Percentiles rank a stretch among this genome's conserved stretches.
phyloP scores from a whole-genome alignment of 176 grass and related monocot species.

The Paspalum vaginatum region DNA sequence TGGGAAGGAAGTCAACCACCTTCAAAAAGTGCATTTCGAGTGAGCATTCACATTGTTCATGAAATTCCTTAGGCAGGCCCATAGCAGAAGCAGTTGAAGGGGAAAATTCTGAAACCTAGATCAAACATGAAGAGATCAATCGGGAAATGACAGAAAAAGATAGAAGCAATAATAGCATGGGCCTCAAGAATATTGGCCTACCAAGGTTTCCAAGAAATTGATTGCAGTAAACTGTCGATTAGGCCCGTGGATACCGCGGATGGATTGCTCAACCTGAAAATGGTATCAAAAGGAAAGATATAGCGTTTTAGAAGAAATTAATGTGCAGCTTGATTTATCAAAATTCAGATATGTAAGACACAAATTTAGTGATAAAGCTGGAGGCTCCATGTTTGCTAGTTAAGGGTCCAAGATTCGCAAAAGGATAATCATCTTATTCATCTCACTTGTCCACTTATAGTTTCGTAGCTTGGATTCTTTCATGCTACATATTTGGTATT shows the following conservation, averaged over 20 bases:
- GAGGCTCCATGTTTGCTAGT: slow-evolving; percentile 18
- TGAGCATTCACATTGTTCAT: slow-evolving; percentile 78
- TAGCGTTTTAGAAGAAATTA: slow-evolving; percentile 19
- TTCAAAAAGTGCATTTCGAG: slow-evolving; percentile 93
- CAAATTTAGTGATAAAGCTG: not conserved
- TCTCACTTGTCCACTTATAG: slow-evolving; percentile 16
- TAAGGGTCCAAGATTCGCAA: not conserved
- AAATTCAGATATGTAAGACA: slow-evolving; percentile 1
- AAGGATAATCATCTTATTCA: slow-evolving; percentile 6
- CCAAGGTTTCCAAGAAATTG: slow-evolving; percentile 88
- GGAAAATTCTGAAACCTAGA: slow-evolving; percentile 92
- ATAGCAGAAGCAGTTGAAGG: slow-evolving; percentile 90
- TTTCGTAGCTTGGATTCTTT: not conserved
- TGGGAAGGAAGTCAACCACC: slow-evolving; percentile 44
- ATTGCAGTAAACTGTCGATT: slow-evolving; percentile 72
- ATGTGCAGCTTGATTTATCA: not conserved
- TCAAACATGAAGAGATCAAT: slow-evolving; percentile 32
- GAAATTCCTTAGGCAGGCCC: slow-evolving; percentile 89
- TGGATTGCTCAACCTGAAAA: slow-evolving; percentile 91
- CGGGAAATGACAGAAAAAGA: slow-evolving; percentile 13
- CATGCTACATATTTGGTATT: not conserved
- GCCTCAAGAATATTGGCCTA: slow-evolving; percentile 44
- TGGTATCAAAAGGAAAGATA: slow-evolving; percentile 39
- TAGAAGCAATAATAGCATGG: not conserved
- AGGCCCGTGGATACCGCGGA: slow-evolving; percentile 65